Percentiles rank a stretch among this genome's conserved stretches.
phyloP scores from a whole-genome alignment of 2,329 filamentous ascomycete species.

The Pseudogymnoascus sp. region DNA sequence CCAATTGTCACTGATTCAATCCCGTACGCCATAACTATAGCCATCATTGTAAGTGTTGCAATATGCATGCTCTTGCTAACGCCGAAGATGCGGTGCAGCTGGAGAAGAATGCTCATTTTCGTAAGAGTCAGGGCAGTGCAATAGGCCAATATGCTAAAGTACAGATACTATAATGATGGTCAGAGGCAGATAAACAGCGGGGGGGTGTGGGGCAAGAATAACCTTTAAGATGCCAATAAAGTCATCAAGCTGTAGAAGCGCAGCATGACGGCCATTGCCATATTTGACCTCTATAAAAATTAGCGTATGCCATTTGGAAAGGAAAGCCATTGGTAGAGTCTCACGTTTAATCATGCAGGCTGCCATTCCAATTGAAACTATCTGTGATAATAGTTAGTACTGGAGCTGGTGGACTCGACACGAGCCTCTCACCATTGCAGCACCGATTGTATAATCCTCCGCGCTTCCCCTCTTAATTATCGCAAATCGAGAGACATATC shows the following conservation, averaged over 20 bases:
- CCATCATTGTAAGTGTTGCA: conserved; percentile 13
- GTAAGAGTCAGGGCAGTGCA: not conserved
- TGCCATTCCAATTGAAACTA: not conserved
- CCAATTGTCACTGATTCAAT: conserved; percentile 28
- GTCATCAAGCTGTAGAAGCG: conserved; percentile 2
- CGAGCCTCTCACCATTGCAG: not conserved
- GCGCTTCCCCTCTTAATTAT: not conserved
- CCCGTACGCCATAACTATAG: not conserved
- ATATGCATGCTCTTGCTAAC: not conserved
- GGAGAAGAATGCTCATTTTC: conserved; percentile 30
- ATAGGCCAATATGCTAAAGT: not conserved
- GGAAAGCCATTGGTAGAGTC: not conserved
- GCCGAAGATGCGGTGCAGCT: conserved; percentile 31
- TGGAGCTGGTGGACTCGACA: not conserved
- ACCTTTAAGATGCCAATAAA: not conserved
- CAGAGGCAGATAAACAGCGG: not conserved
- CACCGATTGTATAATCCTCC: not conserved
- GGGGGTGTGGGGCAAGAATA: not conserved
- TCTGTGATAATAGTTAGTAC: not conserved
- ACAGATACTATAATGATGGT: not conserved
- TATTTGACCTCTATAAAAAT: conserved; percentile 12
- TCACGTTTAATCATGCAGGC: not conserved
- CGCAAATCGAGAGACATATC: not conserved
- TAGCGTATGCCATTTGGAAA: not conserved
- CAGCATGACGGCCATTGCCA: conserved; percentile 14